A percentile compares a stretch with the other conserved stretches of the same genome.
phyloP scores from a whole-genome alignment of 108 stramenopile genomes.

The Conticribra weissflogii region DNA sequence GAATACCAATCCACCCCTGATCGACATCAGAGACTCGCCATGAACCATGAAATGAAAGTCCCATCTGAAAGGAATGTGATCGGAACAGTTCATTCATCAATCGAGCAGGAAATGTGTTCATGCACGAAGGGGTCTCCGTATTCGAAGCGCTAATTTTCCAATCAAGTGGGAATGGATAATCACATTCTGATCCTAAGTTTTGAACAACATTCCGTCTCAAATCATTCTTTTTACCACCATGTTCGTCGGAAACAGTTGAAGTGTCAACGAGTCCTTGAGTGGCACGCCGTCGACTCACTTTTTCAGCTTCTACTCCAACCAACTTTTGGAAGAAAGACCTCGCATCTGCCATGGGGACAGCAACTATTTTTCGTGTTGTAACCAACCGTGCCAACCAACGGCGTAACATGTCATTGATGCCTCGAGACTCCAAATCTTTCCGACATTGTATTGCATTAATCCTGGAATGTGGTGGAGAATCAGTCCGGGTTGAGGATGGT shows the following conservation, averaged over 20 bases:
- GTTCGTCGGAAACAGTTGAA: background rate
- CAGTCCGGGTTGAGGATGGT: background rate
- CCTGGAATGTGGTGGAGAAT: background rate
- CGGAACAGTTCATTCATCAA: slow-evolving; percentile 92
- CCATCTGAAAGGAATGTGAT: slow-evolving; percentile 90
- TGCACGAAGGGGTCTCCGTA: slow-evolving; percentile 61
- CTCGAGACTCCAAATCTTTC: slow-evolving; percentile 40
- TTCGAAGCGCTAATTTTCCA: slow-evolving; percentile 63
- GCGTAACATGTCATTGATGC: slow-evolving; percentile 59
- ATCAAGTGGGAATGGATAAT: slow-evolving; percentile 56
- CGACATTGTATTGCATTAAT: slow-evolving; percentile 55
- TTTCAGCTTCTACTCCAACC: background rate
- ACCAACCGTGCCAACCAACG: slow-evolving; percentile 88
- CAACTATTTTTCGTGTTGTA: slow-evolving; percentile 79
- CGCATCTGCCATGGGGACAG: slow-evolving; percentile 86
- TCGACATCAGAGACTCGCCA: background rate
- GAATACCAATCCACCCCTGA: slow-evolving; percentile 86
- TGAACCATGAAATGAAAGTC: slow-evolving; percentile 93
- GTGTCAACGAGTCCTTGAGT: too few relatives aligned
- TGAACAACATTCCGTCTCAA: slow-evolving; percentile 34
- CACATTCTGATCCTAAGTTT: slow-evolving; percentile 59
- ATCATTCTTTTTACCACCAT: background rate
- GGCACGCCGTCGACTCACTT: background rate
- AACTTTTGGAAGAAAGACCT: slow-evolving; percentile 64
- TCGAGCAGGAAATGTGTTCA: slow-evolving; percentile 90